phyloP scores from a whole-genome alignment of 805 yeast species.

The Maudiozyma turicensis region DNA sequence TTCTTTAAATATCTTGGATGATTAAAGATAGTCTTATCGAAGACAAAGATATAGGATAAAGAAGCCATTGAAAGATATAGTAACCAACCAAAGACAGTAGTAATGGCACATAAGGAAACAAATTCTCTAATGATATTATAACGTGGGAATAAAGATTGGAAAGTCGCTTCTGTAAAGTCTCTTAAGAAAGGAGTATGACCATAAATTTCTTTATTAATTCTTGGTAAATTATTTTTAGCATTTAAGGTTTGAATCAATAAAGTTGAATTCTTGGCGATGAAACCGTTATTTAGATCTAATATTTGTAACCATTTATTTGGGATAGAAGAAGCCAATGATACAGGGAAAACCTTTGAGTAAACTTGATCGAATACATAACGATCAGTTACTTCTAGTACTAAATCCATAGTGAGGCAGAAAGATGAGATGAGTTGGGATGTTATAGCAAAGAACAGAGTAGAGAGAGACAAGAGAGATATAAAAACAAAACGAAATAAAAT shows the following conservation, averaged over 20 bases:
- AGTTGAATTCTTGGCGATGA: conserved; percentile 16
- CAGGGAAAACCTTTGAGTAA: conserved; percentile 63
- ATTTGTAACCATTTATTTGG: conserved; percentile 18
- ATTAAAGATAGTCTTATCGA: conserved; percentile 82
- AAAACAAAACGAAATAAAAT: too few species aligned
- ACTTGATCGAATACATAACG: conserved; percentile 61
- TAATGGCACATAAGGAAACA: conserved; percentile 54
- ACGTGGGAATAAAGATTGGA: conserved; percentile 63
- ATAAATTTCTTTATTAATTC: conserved; percentile 36
- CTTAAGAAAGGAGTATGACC: conserved; percentile 55
- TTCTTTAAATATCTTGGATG: conserved; percentile 94
- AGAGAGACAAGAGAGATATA: too few species aligned
- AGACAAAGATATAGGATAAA: conserved; percentile 66
- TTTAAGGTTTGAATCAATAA: conserved; percentile 13
- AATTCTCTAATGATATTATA: conserved; percentile 63
- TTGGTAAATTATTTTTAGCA: conserved; percentile 9
- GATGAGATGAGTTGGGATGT: neutral
- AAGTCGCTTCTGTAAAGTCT: conserved; percentile 45
- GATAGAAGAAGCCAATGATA: conserved; percentile 34
- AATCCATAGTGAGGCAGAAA: conserved; percentile 55
- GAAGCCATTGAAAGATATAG: conserved; percentile 69
- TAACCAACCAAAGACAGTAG: conserved; percentile 80
- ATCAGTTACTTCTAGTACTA: conserved; percentile 75
- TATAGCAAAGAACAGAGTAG: too few species aligned
- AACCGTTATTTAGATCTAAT: conserved; percentile 17